Conservation (phyloP, 2,329 filamentous ascomycete genomes). For the Cladosporium sp. region DNA sequence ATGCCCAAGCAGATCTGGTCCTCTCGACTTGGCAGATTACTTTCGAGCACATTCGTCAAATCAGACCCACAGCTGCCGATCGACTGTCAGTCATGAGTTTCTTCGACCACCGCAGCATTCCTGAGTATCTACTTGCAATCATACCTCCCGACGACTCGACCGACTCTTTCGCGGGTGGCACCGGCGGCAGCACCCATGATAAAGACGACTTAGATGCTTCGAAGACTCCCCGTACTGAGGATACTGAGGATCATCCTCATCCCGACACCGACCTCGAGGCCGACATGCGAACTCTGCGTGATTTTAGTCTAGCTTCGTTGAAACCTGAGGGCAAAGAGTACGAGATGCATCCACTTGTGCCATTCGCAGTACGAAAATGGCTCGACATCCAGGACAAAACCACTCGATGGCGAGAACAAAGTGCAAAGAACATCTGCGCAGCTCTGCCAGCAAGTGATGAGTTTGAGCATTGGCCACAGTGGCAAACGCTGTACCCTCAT, state of each 20-base stretch:
- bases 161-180: too few species aligned
- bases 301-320: conserved; percentile 35
- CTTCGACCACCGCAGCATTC: conserved; percentile 31
- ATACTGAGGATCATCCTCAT: too few species aligned
- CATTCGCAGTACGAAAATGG: conserved; percentile 36
- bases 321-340: conserved; percentile 16
- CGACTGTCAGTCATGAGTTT: conserved; percentile 46
- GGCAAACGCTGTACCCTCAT: not conserved
- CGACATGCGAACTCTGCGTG: conserved; percentile 32
- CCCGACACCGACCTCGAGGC: conserved; percentile 32
- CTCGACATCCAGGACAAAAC: conserved; percentile 24
- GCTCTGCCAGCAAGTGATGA: not conserved
- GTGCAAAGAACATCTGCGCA: conserved; percentile 5
- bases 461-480: not conserved
- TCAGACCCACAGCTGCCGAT: conserved; percentile 32
- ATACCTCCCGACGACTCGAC: too few species aligned
- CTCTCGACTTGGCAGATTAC: conserved; percentile 15
- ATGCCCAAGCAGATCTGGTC: conserved; percentile 5
- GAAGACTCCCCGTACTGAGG: too few species aligned
- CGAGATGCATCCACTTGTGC: conserved; percentile 42
- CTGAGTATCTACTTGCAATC: not conserved
- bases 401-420: conserved; percentile 25
- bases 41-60: conserved; percentile 19
- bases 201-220: too few species aligned
- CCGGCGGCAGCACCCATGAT: too few species aligned